These are phyloP conservation scores for Aphanomyces cochlioides DNA, from an alignment of 352 stramenopile genomes.

Conservation along the genomic window DNA sequence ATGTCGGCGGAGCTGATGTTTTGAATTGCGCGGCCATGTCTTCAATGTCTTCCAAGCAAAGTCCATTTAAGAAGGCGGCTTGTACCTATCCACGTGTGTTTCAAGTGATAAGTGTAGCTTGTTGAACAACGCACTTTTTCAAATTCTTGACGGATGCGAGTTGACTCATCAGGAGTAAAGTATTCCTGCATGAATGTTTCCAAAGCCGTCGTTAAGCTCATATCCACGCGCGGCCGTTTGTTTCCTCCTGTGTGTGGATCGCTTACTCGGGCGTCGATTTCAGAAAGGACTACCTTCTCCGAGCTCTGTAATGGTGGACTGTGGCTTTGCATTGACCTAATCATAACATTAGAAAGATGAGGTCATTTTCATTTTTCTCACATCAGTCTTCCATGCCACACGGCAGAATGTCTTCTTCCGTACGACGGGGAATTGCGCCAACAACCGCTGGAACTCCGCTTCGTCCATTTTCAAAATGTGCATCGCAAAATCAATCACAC, in stretches of 20 bases:
- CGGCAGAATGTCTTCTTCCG: constrained; percentile 25
- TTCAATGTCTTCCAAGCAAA: constrained; percentile 27
- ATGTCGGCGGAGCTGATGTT: background rate
- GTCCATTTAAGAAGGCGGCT: constrained; percentile 7
- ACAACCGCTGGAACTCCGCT: constrained; percentile 26
- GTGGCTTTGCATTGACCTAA: background rate
- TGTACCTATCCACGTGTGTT: constrained; percentile 7
- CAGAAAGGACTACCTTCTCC: constrained; percentile 14
- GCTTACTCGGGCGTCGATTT: background rate
- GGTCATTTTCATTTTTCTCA: background rate
- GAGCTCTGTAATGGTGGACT: constrained; percentile 12
- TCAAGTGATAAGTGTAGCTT: background rate
- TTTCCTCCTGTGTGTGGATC: background rate
- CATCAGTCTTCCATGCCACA: constrained; percentile 25
- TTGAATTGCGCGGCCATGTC: constrained; percentile 20
- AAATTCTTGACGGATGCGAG: constrained; percentile 12
- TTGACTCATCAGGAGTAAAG: constrained; percentile 15
- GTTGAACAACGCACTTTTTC: constrained; percentile 8
- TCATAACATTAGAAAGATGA: constrained; percentile 16
- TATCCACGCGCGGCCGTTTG: constrained; percentile 9
- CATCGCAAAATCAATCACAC: no score
- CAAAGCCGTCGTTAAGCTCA: constrained; percentile 12
- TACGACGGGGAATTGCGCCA: constrained; percentile 25
- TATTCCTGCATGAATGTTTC: constrained; percentile 25
- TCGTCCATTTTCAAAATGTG: constrained; percentile 20